phyloP scores from a whole-genome alignment of 257 asterid genomes.

The Jasminum sambac region DNA sequence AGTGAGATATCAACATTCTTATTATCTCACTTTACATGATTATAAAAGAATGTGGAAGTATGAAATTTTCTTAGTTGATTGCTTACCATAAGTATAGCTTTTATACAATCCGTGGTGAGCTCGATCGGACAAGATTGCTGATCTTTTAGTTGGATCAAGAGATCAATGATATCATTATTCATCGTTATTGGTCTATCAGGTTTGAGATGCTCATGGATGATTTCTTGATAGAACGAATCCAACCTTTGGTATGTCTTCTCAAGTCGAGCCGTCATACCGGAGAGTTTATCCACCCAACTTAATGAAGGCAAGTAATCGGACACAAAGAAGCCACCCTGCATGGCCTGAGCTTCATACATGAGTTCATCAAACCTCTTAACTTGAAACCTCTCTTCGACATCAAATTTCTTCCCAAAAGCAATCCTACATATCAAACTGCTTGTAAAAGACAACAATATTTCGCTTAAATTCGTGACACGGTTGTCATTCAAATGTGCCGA shows the following conservation, averaged over 20 bases:
- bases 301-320: conserved; percentile 38
- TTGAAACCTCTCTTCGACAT: neutral
- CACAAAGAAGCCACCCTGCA: conserved; percentile 35
- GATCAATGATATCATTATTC: conserved; percentile 33
- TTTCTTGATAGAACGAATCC: conserved; percentile 34
- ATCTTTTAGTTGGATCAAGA: conserved; percentile 34
- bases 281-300: conserved; percentile 38
- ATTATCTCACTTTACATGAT: too few species aligned
- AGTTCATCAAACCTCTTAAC: conserved; percentile 31
- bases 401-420: conserved; percentile 31
- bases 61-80: too few species aligned
- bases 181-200: neutral
- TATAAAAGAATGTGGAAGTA: too few species aligned
- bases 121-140: conserved; percentile 2
- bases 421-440: conserved; percentile 30
- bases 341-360: conserved; percentile 35
- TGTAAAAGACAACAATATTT: conserved; percentile 14
- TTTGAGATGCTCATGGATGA: conserved; percentile 38
- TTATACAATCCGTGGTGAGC: conserved; percentile 33
- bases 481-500: neutral
- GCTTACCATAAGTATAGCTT: conserved; percentile 37
- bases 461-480: conserved; percentile 18
- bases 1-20: too few species aligned
- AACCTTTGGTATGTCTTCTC: conserved; percentile 24
- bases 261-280: conserved; percentile 38